Evolutionary conservation across 164 flowering plant genomes (phyloP).

Genomic region (Vitis labrusca): DNA sequence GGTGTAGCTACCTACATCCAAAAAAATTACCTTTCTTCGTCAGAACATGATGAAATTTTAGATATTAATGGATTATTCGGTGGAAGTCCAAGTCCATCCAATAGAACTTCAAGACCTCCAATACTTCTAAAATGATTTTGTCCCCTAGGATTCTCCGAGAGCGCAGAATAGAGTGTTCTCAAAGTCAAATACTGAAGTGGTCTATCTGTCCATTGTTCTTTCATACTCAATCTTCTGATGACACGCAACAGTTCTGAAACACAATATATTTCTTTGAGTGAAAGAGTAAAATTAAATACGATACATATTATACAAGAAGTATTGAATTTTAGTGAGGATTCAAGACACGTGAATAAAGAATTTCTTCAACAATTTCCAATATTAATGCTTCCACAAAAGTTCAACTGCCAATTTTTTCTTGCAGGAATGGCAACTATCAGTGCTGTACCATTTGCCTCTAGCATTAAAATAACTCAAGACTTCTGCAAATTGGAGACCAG

Average conservation of each 20-base stretch:
- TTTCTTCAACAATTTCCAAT: not conserved
- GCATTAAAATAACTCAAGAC: not conserved
- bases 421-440: too few species aligned
- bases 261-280: slow-evolving; percentile 11
- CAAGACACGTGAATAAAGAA: not conserved
- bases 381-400: not conserved
- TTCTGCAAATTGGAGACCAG: not conserved
- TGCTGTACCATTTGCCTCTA: not conserved
- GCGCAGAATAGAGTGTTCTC: slow-evolving; percentile 60
- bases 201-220: slow-evolving; percentile 65
- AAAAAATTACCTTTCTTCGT: slow-evolving; percentile 39
- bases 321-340: not conserved
- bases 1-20: not conserved
- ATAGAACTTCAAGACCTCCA: slow-evolving; percentile 95
- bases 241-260: slow-evolving; percentile 80
- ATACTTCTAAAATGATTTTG: slow-evolving; percentile 98
- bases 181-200: slow-evolving; percentile 71
- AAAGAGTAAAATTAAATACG: not conserved
- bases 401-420: not conserved
- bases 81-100: slow-evolving; percentile 83
- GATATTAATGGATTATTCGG: slow-evolving; percentile 36
- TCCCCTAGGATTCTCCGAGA: slow-evolving; percentile 78
- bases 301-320: not conserved
- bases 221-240: slow-evolving; percentile 76
- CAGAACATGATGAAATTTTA: slow-evolving; percentile 20